Evolutionary conservation across 2,329 filamentous ascomycete genomes (phyloP).

Genomic region (Metarhizium sp.): DNA sequence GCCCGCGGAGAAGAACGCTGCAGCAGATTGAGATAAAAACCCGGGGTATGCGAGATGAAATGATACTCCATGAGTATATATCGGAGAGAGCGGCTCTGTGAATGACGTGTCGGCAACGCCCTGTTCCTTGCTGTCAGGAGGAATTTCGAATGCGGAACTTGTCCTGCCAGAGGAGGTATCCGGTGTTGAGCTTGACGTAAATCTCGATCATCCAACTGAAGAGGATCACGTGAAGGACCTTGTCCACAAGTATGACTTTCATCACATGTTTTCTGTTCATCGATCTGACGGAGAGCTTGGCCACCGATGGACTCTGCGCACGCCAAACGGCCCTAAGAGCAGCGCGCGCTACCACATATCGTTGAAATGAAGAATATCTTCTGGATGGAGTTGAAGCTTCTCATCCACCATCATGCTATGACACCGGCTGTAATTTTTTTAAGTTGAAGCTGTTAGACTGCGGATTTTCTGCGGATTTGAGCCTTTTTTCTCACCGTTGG

Average conservation of each 20-base stretch:
- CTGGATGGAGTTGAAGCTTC: no score
- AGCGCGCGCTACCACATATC: background rate
- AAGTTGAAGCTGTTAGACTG: background rate
- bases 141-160: no score
- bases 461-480: background rate
- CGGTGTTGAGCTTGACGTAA: background rate
- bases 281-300: background rate
- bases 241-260: background rate
- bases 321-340: background rate
- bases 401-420: background rate
- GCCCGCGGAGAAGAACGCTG: slow-evolving; percentile 5
- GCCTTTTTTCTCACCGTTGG: no score
- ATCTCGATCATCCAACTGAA: background rate
- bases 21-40: background rate
- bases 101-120: background rate
- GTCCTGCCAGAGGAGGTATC: no score
- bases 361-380: background rate
- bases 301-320: background rate
- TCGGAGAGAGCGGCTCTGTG: background rate
- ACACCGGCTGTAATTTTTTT: background rate
- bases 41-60: background rate
- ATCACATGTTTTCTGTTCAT: background rate
- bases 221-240: background rate
- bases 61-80: background rate
- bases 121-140: no score